A percentile compares a stretch with the other conserved stretches of the same genome.
phyloP scores from a whole-genome alignment of 2,329 filamentous ascomycete species.

The Colletotrichum camelliae region DNA sequence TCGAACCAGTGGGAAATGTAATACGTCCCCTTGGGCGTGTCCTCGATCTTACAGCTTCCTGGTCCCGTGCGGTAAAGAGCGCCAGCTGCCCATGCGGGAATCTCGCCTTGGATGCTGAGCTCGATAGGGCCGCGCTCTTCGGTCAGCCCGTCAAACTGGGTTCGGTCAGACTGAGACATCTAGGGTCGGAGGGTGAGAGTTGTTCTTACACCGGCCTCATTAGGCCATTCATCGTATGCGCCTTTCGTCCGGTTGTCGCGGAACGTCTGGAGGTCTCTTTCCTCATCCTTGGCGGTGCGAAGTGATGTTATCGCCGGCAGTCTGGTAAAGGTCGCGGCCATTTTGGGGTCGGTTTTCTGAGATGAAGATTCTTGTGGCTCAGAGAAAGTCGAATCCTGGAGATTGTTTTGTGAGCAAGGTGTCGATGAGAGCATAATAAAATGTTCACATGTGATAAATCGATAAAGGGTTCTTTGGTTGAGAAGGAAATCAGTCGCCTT shows the following conservation, averaged over 20 bases:
- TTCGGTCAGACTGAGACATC: neutral
- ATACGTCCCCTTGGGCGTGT: constrained; percentile 63
- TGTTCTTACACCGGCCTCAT: constrained; percentile 48
- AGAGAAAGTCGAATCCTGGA: neutral
- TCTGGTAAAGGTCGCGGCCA: neutral
- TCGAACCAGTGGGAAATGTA: constrained; percentile 82
- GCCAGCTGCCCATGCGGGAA: constrained; percentile 75
- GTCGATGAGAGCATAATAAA: neutral
- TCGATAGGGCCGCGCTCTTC: constrained; percentile 71
- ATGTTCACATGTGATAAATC: neutral
- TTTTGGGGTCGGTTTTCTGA: neutral
- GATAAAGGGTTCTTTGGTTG: neutral
- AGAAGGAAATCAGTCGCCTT: neutral
- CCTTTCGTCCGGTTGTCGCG: constrained; percentile 24
- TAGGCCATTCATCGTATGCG: constrained; percentile 51
- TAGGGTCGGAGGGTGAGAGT: neutral
- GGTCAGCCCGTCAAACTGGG: constrained; percentile 70
- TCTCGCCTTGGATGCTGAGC: constrained; percentile 66
- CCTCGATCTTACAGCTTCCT: constrained; percentile 66
- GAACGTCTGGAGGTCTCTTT: constrained; percentile 9
- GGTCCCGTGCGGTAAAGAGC: constrained; percentile 78
- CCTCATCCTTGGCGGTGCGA: constrained; percentile 16
- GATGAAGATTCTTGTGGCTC: neutral
- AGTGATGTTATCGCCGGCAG: neutral
- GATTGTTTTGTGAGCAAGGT: neutral